Base-by-base conservation (phyloP, 305 asterid species). In the Fraxinus greggii region DNA sequence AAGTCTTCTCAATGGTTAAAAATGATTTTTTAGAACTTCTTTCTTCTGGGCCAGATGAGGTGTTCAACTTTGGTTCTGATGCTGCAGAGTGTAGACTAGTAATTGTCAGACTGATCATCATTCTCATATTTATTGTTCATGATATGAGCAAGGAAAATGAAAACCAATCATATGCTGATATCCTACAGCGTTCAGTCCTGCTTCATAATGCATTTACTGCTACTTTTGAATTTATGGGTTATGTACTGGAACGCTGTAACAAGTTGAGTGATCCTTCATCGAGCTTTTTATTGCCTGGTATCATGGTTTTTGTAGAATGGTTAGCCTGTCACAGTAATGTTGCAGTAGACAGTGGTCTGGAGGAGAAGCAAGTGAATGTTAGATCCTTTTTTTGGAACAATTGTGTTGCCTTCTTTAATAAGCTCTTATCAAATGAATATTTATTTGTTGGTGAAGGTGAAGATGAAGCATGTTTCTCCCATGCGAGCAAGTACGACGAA, bases 251-350 rank as follows among this genome's bases (percentile, higher is more conserved):
- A 79, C 90, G 98, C 23, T 92, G 99, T 78, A 80, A 83, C 90
- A 93, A 90, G 85, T 86, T 94, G 86, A 89, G 76, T 70, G 98
- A 96, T 83, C 97, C 97, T 76, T 87, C 97, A 48, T 84, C 88
- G 54, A 96, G 98, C 91, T 92, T 82, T 84, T 85, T 96, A 69
- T 84, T 96, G 84, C 98, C 99, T 74, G 98, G 98, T 51, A 86
- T 94, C 82, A 87, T 94, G 98, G 89, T 94, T 83, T 95, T 95
- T 75, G 93, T 94, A 15, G 99, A 95, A 79, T 95, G 99, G 99
- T 83, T 96, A 87, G 98, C 98, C 75, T 92, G 94, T 88, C 88
- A 82, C 82, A 93, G 87, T 73, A 94, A 96, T 89, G 86, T 94
- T 84, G 97, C 93, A 13, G 85, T 88, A 65, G 93, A 92, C 85